Evolutionary conservation across 257 asterid genomes (phyloP).

Genomic region (Perilla frutescens): DNA sequence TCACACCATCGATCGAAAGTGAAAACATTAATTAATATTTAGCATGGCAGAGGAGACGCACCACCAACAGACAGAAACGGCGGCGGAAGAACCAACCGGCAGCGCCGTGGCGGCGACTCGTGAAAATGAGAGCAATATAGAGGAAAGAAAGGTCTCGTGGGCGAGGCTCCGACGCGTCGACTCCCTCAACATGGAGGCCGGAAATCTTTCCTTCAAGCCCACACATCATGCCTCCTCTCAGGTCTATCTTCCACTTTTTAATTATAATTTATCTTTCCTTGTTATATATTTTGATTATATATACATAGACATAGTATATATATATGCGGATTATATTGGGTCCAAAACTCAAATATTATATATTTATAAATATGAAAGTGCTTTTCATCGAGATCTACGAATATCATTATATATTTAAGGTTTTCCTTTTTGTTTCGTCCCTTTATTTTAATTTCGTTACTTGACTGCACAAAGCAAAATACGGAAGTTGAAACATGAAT

Average conservation of each 20-base stretch:
- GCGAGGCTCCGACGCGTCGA: slow-evolving; percentile 51
- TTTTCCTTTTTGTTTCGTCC: no score
- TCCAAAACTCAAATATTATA: no score
- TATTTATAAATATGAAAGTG: no score
- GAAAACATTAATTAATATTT: no score
- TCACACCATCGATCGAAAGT: not conserved
- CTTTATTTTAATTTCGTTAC: no score
- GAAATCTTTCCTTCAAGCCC: slow-evolving; percentile 39
- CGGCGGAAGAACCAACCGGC: slow-evolving; percentile 23
- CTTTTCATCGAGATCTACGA: slow-evolving; percentile 11
- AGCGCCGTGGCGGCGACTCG: not conserved
- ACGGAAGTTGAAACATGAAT: no score
- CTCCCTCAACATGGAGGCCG: slow-evolving; percentile 55
- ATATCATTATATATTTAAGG: not conserved
- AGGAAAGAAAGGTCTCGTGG: slow-evolving; percentile 44
- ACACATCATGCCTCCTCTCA: slow-evolving; percentile 37
- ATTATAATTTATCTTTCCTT: no score
- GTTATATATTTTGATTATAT: no score
- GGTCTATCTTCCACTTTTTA: slow-evolving; percentile 10
- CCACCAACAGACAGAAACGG: not conserved
- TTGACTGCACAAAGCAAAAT: no score
- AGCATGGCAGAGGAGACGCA: slow-evolving; percentile 34
- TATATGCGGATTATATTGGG: no score
- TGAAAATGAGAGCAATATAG: not conserved
- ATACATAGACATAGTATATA: no score